phyloP scores from a whole-genome alignment of 768 basidiomycete genomes.

The Brasilioporus rufonigricans region DNA sequence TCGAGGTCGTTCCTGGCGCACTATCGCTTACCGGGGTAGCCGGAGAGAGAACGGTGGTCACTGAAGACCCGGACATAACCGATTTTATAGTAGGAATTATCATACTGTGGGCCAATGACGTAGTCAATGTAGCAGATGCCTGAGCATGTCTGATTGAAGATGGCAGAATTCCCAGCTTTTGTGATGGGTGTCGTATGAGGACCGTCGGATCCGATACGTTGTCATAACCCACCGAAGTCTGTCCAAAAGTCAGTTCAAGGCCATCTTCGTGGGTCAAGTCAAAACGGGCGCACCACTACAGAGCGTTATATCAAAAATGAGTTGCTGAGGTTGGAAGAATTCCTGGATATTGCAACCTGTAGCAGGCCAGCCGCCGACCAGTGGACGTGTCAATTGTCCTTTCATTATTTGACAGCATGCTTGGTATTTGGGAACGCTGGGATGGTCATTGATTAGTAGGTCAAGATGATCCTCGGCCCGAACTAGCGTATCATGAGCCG shows the following conservation, averaged over 20 bases:
- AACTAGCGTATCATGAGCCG: slow-evolving; percentile 13
- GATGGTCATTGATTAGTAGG: background rate
- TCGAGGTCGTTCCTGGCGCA: slow-evolving; percentile 10
- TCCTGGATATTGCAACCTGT: slow-evolving; percentile 49
- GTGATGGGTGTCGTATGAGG: slow-evolving; percentile 27
- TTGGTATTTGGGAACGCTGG: slow-evolving; percentile 44
- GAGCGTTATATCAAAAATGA: slow-evolving; percentile 74
- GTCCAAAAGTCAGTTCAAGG: slow-evolving; percentile 10
- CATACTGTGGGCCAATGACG: slow-evolving; percentile 63
- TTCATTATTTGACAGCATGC: slow-evolving; percentile 44
- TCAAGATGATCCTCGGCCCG: background rate
- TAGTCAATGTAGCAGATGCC: slow-evolving; percentile 71
- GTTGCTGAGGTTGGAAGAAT: slow-evolving; percentile 60
- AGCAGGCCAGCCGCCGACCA: slow-evolving; percentile 61
- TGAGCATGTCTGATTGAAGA: slow-evolving; percentile 60
- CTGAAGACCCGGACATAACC: slow-evolving; percentile 54
- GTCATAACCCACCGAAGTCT: slow-evolving; percentile 33
- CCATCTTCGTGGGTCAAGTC: slow-evolving; percentile 13
- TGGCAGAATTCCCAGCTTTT: slow-evolving; percentile 45
- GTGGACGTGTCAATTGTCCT: slow-evolving; percentile 52
- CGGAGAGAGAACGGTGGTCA: slow-evolving; percentile 25
- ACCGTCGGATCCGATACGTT: background rate
- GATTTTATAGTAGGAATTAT: slow-evolving; percentile 72
- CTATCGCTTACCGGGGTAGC: slow-evolving; percentile 18
- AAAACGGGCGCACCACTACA: slow-evolving; percentile 49